Percentiles rank a stretch among this genome's conserved stretches.
Evolutionary conservation across 2,329 filamentous ascomycete genomes (phyloP).

Genomic region (Fusarium tupiense): DNA sequence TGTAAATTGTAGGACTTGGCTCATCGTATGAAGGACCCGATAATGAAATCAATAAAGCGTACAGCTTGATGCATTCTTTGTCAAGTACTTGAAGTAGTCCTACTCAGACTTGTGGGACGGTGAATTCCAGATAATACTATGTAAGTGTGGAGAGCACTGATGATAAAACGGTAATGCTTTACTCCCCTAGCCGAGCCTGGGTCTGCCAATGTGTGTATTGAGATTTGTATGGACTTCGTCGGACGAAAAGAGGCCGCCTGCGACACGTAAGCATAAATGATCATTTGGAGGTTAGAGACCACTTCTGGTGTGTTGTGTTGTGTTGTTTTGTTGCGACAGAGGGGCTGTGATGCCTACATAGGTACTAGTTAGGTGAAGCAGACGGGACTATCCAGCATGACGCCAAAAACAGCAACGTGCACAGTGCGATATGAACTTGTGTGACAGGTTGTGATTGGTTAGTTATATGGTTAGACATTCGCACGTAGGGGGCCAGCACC

Average conservation of each 20-base stretch:
- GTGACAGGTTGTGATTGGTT: conserved; percentile 8
- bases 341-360: conserved; percentile 19
- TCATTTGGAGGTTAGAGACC: conserved; percentile 10
- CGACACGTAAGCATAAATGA: background rate
- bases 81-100: background rate
- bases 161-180: background rate
- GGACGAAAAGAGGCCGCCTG: conserved; percentile 23
- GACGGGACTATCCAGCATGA: background rate
- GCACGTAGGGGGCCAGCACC: background rate
- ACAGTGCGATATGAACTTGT: conserved; percentile 12
- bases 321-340: background rate
- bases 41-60: background rate
- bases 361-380: background rate
- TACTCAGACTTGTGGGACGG: background rate
- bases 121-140: background rate
- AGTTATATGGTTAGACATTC: background rate
- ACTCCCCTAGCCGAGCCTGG: background rate
- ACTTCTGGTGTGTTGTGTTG: conserved; percentile 17
- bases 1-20: background rate
- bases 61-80: background rate
- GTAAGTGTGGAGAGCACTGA: background rate
- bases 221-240: background rate
- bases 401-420: background rate
- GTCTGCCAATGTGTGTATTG: background rate
- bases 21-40: background rate